Conservation (phyloP, 208 protist genomes). For the Trypanosoma avium region DNA sequence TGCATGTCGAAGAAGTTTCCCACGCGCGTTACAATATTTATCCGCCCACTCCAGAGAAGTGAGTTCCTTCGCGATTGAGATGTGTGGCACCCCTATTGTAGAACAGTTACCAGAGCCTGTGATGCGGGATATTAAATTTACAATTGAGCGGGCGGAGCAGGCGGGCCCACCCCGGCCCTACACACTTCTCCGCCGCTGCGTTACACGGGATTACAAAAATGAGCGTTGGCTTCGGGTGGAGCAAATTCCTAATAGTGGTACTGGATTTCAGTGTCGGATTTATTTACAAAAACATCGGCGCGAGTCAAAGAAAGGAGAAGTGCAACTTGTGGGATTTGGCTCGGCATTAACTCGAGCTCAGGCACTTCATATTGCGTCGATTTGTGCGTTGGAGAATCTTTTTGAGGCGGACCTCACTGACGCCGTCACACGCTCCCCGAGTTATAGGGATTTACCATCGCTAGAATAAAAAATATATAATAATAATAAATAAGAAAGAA, state of each 20-base stretch:
- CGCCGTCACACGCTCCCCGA: slow-evolving; percentile 13
- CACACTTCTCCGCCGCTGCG: slow-evolving; percentile 31
- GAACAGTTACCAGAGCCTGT: slow-evolving; percentile 54
- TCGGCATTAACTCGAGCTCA: slow-evolving; percentile 30
- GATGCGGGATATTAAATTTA: slow-evolving; percentile 36
- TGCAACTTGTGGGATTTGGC: slow-evolving; percentile 78
- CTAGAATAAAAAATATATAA: slow-evolving; percentile 21
- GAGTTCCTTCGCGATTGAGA: slow-evolving; percentile 48
- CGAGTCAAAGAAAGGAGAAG: slow-evolving; percentile 45
- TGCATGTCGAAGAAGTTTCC: slow-evolving; percentile 72
- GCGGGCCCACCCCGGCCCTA: slow-evolving; percentile 27
- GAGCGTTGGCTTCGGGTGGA: slow-evolving; percentile 68
- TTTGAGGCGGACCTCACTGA: slow-evolving; percentile 34
- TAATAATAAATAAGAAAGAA: slow-evolving; percentile 11
- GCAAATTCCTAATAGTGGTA: slow-evolving; percentile 37
- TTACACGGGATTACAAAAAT: slow-evolving; percentile 39
- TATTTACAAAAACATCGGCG: slow-evolving; percentile 55
- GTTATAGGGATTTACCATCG: slow-evolving; percentile 25
- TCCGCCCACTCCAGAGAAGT: slow-evolving; percentile 37
- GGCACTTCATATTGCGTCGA: slow-evolving; percentile 60
- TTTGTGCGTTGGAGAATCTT: slow-evolving; percentile 44
- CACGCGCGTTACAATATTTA: slow-evolving; percentile 58
- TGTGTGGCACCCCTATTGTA: slow-evolving; percentile 60
- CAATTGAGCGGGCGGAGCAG: slow-evolving; percentile 23
- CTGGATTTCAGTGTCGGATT: slow-evolving; percentile 62